Evolutionary conservation across 164 flowering plant species (phyloP).

Genomic region (Dillenia turbinata): DNA sequence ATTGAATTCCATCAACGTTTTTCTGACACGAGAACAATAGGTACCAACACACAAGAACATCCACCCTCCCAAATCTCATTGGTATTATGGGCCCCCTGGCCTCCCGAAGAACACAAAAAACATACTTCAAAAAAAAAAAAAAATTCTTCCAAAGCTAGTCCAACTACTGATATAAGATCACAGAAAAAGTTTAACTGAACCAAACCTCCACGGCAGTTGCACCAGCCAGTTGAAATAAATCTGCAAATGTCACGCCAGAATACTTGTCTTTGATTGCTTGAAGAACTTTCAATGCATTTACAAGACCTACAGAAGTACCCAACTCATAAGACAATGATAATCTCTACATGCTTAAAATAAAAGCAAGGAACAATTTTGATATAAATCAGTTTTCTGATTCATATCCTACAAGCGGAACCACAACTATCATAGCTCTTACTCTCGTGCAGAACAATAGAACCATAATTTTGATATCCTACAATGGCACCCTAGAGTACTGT

Average conservation of each 20-base stretch:
- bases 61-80: conserved; percentile 96
- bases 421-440: too few species aligned
- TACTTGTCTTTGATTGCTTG: conserved; percentile 93
- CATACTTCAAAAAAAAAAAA: conserved; percentile 1
- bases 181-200: conserved; percentile 4
- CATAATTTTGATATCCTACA: too few species aligned
- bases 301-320: conserved; percentile 60
- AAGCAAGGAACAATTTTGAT: not conserved
- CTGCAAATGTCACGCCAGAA: conserved; percentile 80
- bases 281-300: conserved; percentile 85
- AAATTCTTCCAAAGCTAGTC: not conserved
- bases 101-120: conserved; percentile 49
- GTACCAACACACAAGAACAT: too few species aligned
- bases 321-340: conserved; percentile 12
- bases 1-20: too few species aligned
- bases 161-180: too few species aligned
- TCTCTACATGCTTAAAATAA: conserved; percentile 1
- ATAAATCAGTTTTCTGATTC: too few species aligned
- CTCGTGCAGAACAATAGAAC: too few species aligned
- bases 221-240: conserved; percentile 93
- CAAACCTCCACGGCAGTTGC: conserved; percentile 98
- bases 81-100: conserved; percentile 97
- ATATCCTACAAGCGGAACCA: too few species aligned
- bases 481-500: too few species aligned
- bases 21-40: too few species aligned